Conservation (phyloP, 257 asterid species). For the Petunia secreta region DNA sequence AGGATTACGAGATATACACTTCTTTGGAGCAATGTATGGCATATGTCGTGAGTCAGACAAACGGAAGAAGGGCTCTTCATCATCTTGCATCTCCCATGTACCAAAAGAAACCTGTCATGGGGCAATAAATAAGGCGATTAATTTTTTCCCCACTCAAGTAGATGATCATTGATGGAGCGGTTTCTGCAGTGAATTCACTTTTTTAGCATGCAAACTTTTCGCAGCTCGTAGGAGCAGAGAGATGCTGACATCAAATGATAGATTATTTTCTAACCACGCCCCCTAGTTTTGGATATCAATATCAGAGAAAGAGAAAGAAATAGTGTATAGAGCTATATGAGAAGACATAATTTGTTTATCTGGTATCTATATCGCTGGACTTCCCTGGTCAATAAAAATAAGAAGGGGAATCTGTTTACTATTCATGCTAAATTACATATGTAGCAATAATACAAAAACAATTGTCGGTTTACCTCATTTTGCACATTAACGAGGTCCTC, state of each 20-base stretch:
- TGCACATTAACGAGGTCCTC: conserved; percentile 57
- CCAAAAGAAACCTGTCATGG: conserved; percentile 60
- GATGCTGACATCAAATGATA: not conserved
- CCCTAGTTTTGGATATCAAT: conserved; percentile 8
- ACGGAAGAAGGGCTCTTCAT: conserved; percentile 42
- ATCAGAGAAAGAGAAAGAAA: conserved; percentile 15
- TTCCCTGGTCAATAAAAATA: conserved; percentile 17
- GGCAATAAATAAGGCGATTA: conserved; percentile 4
- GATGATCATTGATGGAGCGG: not conserved
- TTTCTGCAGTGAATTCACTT: not conserved
- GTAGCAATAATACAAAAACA: conserved; percentile 16
- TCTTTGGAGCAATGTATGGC: conserved; percentile 46
- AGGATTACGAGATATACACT: conserved; percentile 57
- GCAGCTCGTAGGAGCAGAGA: not conserved
- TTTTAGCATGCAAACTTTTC: conserved; percentile 7
- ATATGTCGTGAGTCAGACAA: conserved; percentile 37
- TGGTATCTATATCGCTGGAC: not conserved
- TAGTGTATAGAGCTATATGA: not conserved
- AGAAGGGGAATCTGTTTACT: not conserved
- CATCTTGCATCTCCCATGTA: conserved; percentile 51
- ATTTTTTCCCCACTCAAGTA: not conserved
- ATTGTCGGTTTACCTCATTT: conserved; percentile 59
- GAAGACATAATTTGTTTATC: not conserved
- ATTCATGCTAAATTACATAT: not conserved
- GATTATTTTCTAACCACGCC: not conserved